phyloP scores from a whole-genome alignment of 2,329 filamentous ascomycete species.

The Venturia pyrina region DNA sequence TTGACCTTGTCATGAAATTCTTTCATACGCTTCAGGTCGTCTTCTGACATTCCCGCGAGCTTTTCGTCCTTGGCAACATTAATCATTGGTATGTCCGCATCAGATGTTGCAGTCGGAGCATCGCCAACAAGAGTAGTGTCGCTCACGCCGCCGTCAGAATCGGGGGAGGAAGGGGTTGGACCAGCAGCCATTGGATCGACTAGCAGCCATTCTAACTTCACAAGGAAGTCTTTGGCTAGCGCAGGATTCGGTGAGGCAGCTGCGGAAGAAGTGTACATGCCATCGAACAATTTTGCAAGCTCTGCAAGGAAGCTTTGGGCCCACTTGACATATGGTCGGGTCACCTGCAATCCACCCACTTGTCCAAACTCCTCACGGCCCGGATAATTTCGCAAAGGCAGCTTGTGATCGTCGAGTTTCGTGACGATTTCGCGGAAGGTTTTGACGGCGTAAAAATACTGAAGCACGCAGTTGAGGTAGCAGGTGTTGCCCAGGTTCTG shows the following conservation, averaged over 20 bases:
- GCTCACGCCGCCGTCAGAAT: not conserved
- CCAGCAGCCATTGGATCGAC: constrained; percentile 32
- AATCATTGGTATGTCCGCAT: not conserved
- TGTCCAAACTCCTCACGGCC: constrained; percentile 55
- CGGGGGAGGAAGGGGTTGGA: not conserved
- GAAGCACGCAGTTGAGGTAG: constrained; percentile 91
- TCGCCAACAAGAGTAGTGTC: constrained; percentile 11
- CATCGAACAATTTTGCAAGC: constrained; percentile 58
- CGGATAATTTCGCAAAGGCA: constrained; percentile 25
- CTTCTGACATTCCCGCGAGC: not conserved
- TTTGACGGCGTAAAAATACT: constrained; percentile 86
- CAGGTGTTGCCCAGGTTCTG: constrained; percentile 96
- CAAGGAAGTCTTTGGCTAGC: constrained; percentile 41
- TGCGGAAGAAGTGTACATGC: constrained; percentile 54
- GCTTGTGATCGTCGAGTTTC: constrained; percentile 59
- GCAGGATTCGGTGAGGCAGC: constrained; percentile 24
- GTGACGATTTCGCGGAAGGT: constrained; percentile 73
- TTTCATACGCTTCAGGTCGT: not conserved
- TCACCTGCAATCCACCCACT: constrained; percentile 64
- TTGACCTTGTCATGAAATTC: not conserved
- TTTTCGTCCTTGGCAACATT: constrained; percentile 13
- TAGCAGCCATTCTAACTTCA: constrained; percentile 59
- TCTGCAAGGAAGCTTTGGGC: constrained; percentile 65
- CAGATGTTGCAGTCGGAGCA: constrained; percentile 1
- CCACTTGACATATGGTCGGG: constrained; percentile 50